A percentile compares a stretch with the other conserved stretches of the same genome.
Conservation (phyloP, 306 rosid genomes). For the Castanea mollissima region DNA sequence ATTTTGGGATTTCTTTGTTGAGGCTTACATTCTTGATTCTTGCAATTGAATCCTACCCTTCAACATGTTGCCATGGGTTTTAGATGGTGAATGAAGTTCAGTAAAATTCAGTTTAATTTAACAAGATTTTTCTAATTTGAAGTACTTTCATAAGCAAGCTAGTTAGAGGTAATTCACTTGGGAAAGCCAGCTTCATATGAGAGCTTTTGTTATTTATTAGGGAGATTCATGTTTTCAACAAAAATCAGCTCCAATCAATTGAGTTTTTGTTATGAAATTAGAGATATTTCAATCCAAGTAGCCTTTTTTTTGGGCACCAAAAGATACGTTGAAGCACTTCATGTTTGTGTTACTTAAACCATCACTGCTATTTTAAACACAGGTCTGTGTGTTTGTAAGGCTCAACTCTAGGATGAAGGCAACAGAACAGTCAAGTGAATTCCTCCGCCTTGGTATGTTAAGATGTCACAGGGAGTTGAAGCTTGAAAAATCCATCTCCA, state of each 20-base stretch:
- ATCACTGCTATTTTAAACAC: slow-evolving; percentile 15
- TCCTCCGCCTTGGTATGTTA: slow-evolving; percentile 49
- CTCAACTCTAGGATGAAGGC: slow-evolving; percentile 45
- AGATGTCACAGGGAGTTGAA: slow-evolving; percentile 83
- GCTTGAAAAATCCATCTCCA: slow-evolving; percentile 54
- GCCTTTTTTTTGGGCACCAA: neutral
- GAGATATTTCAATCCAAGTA: neutral
- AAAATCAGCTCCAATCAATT: no score
- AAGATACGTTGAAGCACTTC: neutral
- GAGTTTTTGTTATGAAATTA: no score
- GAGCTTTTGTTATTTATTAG: no score
- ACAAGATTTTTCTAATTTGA: no score
- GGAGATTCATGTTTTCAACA: no score
- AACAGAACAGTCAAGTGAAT: slow-evolving; percentile 37
- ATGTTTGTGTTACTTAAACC: neutral
- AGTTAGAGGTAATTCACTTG: no score
- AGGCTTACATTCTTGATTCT: no score
- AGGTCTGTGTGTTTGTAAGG: slow-evolving; percentile 73
- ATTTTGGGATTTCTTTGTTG: neutral
- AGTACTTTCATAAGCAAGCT: no score
- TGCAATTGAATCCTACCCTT: neutral
- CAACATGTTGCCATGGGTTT: neutral
- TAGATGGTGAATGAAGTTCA: neutral
- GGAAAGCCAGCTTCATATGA: no score
- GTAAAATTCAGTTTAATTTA: neutral